Percentiles rank a stretch among this genome's conserved stretches.
These are phyloP conservation scores for Zychaea mexicana DNA, from an alignment of 371 early-diverging fungal species.

Conservation along the genomic window DNA sequence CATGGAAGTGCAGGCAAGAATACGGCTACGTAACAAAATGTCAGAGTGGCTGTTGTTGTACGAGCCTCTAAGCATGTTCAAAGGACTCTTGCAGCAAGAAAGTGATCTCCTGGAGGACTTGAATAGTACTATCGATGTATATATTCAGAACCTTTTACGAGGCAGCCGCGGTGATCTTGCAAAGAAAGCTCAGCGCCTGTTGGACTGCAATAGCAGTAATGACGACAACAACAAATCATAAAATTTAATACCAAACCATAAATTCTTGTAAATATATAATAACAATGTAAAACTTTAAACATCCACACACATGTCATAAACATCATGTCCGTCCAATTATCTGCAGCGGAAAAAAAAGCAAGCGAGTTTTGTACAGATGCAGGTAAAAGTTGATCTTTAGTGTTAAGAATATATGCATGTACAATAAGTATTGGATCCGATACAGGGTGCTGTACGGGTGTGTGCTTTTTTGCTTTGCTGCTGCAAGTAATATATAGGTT, in stretches of 20 bases:
- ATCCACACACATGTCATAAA: not conserved
- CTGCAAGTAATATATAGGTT: not conserved
- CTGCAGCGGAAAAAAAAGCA: too few relatives aligned
- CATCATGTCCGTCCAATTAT: not conserved
- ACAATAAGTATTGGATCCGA: too few relatives aligned
- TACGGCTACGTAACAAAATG: slow-evolving; percentile 17
- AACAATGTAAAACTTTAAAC: too few relatives aligned
- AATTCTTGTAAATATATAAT: not conserved
- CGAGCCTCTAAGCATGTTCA: slow-evolving; percentile 24
- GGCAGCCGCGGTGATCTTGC: not conserved
- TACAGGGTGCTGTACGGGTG: too few relatives aligned
- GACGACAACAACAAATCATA: too few relatives aligned
- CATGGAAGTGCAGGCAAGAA: slow-evolving; percentile 10
- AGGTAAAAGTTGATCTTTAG: not conserved
- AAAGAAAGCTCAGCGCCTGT: not conserved
- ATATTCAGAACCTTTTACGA: not conserved
- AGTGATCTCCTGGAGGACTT: not conserved
- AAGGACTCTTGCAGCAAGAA: slow-evolving; percentile 1
- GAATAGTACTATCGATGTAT: not conserved
- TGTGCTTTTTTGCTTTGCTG: too few relatives aligned
- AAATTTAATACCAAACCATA: not conserved
- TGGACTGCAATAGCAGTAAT: not conserved
- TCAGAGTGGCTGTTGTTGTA: slow-evolving; percentile 21
- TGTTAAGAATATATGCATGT: too few relatives aligned
- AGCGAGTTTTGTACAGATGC: not conserved